A percentile compares a stretch with the other conserved stretches of the same genome.
Conservation (phyloP, 345 rosid genomes). For the Cardamine resedifolia region DNA sequence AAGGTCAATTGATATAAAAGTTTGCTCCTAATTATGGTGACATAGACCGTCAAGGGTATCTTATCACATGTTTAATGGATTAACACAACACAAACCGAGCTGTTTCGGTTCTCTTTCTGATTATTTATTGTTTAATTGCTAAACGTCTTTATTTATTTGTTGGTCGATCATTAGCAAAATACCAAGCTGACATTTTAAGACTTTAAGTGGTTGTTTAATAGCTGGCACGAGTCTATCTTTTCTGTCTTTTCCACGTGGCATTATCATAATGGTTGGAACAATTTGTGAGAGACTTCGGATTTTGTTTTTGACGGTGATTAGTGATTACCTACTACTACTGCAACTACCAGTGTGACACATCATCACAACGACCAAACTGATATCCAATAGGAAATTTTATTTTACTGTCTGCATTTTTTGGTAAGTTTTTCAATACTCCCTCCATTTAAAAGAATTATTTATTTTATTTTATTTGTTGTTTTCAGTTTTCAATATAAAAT, state of each 20-base stretch:
- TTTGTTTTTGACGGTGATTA: conserved; percentile 5
- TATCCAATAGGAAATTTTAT: background rate
- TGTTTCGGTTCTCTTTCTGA: conserved; percentile 14
- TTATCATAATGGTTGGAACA: background rate
- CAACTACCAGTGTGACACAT: background rate
- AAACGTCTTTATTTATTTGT: conserved; percentile 2
- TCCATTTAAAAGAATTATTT: too few relatives aligned
- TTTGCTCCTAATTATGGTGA: conserved; percentile 16
- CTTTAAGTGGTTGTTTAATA: background rate
- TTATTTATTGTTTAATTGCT: background rate
- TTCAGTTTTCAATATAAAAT: too few relatives aligned
- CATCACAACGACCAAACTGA: background rate
- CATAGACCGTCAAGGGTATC: conserved; percentile 28
- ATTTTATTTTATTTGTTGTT: too few relatives aligned
- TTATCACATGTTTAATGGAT: conserved; percentile 26
- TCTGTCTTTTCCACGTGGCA: conserved; percentile 25
- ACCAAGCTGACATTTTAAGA: conserved; percentile 17
- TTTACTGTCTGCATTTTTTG: background rate
- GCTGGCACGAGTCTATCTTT: conserved; percentile 24
- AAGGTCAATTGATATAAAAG: background rate
- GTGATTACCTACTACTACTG: background rate
- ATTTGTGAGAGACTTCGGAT: background rate
- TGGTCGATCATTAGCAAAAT: conserved; percentile 20
- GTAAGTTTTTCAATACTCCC: too few relatives aligned
- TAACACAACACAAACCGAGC: conserved; percentile 16